These are phyloP conservation scores for Ophiobolus disseminans DNA, from an alignment of 2,329 filamentous ascomycete genomes.

Conservation along the genomic window DNA sequence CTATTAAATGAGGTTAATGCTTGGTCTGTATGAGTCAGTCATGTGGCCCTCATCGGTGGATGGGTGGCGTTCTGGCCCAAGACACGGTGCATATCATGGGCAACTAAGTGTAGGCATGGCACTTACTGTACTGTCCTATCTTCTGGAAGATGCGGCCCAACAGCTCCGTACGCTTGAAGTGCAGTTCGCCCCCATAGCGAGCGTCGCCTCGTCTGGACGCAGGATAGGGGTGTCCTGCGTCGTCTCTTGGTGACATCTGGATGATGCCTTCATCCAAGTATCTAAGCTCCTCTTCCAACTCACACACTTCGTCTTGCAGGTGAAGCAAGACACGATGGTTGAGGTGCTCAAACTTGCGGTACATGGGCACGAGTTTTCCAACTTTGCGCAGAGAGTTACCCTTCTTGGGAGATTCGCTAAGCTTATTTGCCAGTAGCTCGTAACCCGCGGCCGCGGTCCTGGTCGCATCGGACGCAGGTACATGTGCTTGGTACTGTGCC, in stretches of 20 bases:
- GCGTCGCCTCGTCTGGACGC: conserved; percentile 67
- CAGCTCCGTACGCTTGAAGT: conserved; percentile 67
- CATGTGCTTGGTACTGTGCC: conserved; percentile 35
- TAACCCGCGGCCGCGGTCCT: conserved; percentile 46
- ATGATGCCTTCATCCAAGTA: conserved; percentile 69
- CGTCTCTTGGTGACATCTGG: conserved; percentile 42
- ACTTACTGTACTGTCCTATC: conserved; percentile 70
- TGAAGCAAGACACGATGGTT: conserved; percentile 84
- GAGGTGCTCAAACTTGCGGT: conserved; percentile 80
- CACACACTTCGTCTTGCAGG: conserved; percentile 82
- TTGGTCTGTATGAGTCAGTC: conserved; percentile 47
- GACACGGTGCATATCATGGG: conserved; percentile 1
- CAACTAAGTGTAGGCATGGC: not conserved
- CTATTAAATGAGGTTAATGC: conserved; percentile 66
- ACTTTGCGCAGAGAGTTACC: conserved; percentile 22
- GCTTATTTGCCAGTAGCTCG: conserved; percentile 47
- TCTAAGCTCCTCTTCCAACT: conserved; percentile 80
- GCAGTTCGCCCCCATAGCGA: conserved; percentile 62
- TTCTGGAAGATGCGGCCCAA: conserved; percentile 70
- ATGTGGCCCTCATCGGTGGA: conserved; percentile 6
- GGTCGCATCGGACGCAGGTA: conserved; percentile 27
- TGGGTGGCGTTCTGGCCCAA: not conserved
- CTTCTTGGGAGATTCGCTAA: conserved; percentile 37
- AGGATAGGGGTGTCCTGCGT: conserved; percentile 50
- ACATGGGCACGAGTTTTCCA: conserved; percentile 64